Conservation (phyloP, 78 protist genomes). For the Dictyostelium firmibasis region DNA sequence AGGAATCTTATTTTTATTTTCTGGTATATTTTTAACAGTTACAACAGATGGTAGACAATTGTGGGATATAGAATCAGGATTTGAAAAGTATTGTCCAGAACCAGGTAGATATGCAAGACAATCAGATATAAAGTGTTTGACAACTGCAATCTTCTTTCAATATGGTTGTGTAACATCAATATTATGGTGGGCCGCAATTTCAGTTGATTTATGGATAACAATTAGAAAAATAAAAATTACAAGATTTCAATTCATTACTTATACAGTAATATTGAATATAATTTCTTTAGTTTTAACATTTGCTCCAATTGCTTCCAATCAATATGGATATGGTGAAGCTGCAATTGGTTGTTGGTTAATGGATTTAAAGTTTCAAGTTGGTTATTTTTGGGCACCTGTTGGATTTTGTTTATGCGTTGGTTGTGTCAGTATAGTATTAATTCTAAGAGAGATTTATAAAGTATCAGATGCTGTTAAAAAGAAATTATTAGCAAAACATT, state of each 20-base stretch:
- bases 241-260: neutral
- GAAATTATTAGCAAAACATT: neutral
- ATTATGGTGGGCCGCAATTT: neutral
- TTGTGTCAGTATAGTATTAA: neutral
- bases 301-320: neutral
- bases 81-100: neutral
- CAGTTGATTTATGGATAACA: constrained; percentile 30
- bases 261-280: neutral
- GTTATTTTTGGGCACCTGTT: constrained; percentile 41
- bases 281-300: neutral
- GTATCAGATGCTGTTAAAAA: neutral
- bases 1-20: neutral
- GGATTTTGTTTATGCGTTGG: neutral
- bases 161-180: neutral
- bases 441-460: constrained; percentile 33
- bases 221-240: neutral
- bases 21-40: neutral
- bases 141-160: neutral
- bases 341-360: constrained; percentile 13
- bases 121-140: constrained; percentile 5
- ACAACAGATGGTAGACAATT: neutral
- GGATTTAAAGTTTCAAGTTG: neutral
- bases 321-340: neutral
- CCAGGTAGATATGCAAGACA: constrained; percentile 17
- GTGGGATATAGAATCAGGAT: neutral